Conservation (phyloP, 2,329 filamentous ascomycete species). For the Clonostachys byssicola region DNA sequence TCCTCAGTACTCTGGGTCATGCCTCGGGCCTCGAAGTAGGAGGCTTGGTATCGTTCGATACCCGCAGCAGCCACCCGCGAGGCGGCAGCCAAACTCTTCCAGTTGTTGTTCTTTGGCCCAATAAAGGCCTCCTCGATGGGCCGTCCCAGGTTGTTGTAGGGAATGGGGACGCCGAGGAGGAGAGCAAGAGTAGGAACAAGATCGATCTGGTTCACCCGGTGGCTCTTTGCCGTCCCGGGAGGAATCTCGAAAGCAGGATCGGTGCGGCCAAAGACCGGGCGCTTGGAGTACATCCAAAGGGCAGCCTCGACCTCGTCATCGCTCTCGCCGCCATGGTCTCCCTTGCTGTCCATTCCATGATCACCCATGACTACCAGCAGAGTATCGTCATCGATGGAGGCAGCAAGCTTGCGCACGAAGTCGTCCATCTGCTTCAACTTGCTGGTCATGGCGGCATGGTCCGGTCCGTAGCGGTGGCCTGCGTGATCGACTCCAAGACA, state of each 20-base stretch:
- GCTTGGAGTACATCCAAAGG: constrained; percentile 97
- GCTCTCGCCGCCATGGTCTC: constrained; percentile 97
- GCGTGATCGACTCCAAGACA: constrained; percentile 96
- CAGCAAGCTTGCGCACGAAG: constrained; percentile 69
- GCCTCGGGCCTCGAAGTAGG: constrained; percentile 73
- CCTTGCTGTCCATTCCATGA: constrained; percentile 96
- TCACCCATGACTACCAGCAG: constrained; percentile 97
- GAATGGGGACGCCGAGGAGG: constrained; percentile 85
- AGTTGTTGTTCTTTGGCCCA: constrained; percentile 63
- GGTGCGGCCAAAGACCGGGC: constrained; percentile 76
- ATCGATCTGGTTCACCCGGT: constrained; percentile 83
- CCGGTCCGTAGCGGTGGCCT: constrained; percentile 90
- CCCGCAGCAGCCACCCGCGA: constrained; percentile 77
- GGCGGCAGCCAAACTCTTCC: constrained; percentile 72
- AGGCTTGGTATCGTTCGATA: constrained; percentile 82
- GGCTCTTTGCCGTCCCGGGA: constrained; percentile 69
- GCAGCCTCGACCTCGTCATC: constrained; percentile 94
- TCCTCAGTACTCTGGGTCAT: constrained; percentile 54
- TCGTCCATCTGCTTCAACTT: constrained; percentile 90
- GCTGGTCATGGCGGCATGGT: constrained; percentile 85
- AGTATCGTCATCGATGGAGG: constrained; percentile 75
- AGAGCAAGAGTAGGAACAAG: constrained; percentile 88
- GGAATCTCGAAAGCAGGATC: constrained; percentile 53
- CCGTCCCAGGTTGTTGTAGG: constrained; percentile 90
- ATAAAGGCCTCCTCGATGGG: constrained; percentile 94